Base-by-base conservation (phyloP, 2,329 filamentous ascomycete species). In the Trichoderma gracile region DNA sequence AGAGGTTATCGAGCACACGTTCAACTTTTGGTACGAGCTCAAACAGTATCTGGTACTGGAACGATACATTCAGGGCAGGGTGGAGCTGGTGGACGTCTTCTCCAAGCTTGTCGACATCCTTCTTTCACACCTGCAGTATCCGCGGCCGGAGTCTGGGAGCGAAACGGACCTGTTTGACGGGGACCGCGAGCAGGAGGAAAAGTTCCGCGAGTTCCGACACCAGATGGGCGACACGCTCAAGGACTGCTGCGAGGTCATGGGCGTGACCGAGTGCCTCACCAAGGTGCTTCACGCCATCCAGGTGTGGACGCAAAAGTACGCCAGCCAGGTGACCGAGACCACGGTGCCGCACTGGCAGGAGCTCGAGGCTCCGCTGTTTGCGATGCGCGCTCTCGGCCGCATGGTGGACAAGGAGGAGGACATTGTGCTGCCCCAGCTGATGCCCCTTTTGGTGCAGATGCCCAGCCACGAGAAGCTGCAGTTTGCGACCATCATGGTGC, bases 161-260 rank as follows among this genome's bases (percentile, higher is more conserved):
- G 89, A 94, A 70, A 82, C 83, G 14, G 95, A 99, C 75, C 81
- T 98, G 0, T 99, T 99, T 73, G 94, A 97, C 67, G 95, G 95
- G 60, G 95, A 99, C 75, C 88, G 94, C 46, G 95, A 98, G 75
- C 89, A 92, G 66, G 95, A 99, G 76, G 95, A 99, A 72, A 96
- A 95, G 75, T 99, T 99, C 79, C 88, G 95, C 54, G 92, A 96
- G 72, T 99, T 98, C 81, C 86, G 95, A 69, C 95, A 99, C 75
- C 88, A 92, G 60, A 98, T 99, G 92, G 95, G 95, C 42, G 96
- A 99, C 74, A 96, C 96, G 0, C 84, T 99, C 56, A 99, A 99
- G 78, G 95, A 99, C 73, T 92, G 92, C 62, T 99, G 95, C 76
- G 91, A 97, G 74, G 94, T 99, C 46, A 93, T 99, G 80, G 94